Percentiles rank a stretch among this genome's conserved stretches.
Conservation (phyloP, 2,329 filamentous ascomycete genomes). For the Cryphonectria japonica region DNA sequence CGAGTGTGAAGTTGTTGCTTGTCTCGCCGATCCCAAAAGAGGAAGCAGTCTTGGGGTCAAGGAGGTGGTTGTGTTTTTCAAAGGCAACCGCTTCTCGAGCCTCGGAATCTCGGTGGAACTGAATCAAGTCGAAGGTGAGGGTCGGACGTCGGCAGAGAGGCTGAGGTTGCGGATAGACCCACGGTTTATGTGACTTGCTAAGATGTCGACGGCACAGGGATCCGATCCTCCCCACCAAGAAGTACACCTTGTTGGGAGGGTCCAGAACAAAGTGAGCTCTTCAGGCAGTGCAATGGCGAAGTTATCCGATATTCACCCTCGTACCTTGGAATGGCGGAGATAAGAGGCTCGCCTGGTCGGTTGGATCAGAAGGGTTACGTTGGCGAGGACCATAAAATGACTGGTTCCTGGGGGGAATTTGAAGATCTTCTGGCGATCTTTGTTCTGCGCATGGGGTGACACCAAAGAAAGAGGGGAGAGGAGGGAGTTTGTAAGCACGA, state of each 20-base stretch:
- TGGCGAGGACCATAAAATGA: not conserved
- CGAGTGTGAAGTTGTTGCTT: not conserved
- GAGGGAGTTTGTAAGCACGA: not conserved
- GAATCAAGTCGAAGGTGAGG: not conserved
- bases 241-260: slow-evolving; percentile 2
- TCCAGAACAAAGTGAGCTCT: slow-evolving; percentile 14
- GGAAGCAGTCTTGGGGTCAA: not conserved
- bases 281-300: slow-evolving; percentile 9
- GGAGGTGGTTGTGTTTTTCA: not conserved
- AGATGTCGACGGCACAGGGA: slow-evolving; percentile 38
- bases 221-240: slow-evolving; percentile 8
- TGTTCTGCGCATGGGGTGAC: not conserved
- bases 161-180: slow-evolving; percentile 37
- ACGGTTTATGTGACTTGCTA: slow-evolving; percentile 36
- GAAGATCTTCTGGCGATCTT: not conserved
- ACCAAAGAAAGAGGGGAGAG: not conserved
- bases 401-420: not conserved
- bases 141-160: slow-evolving; percentile 38
- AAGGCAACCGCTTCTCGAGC: not conserved
- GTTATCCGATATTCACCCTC: slow-evolving; percentile 2
- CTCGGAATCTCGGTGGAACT: not conserved
- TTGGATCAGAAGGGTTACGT: not conserved
- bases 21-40: not conserved
- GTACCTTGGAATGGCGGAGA: slow-evolving; percentile 6
- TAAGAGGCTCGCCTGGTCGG: slow-evolving; percentile 8